Percentiles rank a stretch among this genome's conserved stretches.
Conservation (phyloP, 2,329 filamentous ascomycete species). For the Myriosclerotinia scirpicola region DNA sequence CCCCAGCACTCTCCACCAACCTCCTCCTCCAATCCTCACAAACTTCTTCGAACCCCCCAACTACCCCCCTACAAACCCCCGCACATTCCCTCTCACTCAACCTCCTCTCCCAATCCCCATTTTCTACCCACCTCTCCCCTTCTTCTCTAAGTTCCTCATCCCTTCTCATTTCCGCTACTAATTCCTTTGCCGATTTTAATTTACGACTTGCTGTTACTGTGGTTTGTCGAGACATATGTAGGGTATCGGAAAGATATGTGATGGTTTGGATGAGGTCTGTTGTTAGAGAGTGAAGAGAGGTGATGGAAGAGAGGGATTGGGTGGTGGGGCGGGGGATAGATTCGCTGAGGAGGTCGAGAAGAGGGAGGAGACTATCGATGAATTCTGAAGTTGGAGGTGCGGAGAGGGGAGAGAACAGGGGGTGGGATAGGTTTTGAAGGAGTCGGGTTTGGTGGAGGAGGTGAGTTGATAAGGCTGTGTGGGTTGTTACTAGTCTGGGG, state of each 20-base stretch:
- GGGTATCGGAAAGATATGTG: constrained; percentile 81
- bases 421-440: constrained; percentile 71
- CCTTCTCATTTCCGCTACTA: constrained; percentile 79
- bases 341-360: constrained; percentile 64
- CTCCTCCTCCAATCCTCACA: constrained; percentile 82
- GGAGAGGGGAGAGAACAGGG: constrained; percentile 67
- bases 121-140: constrained; percentile 76
- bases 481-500: constrained; percentile 69
- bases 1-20: constrained; percentile 59
- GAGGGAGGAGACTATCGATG: constrained; percentile 67
- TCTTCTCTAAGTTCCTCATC: constrained; percentile 83
- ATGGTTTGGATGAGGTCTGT: constrained; percentile 75
- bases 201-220: constrained; percentile 78
- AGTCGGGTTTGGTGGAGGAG: constrained; percentile 73
- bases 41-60: constrained; percentile 88
- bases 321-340: constrained; percentile 66
- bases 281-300: constrained; percentile 68
- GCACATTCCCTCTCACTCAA: constrained; percentile 78
- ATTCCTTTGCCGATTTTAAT: constrained; percentile 77
- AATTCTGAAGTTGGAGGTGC: constrained; percentile 61
- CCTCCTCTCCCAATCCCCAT: constrained; percentile 79
- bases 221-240: constrained; percentile 92
- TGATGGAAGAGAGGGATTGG: constrained; percentile 63
- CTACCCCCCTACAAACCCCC: constrained; percentile 79
- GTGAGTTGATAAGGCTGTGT: constrained; percentile 72